These are phyloP conservation scores for Cercophora sp. DNA, from an alignment of 495 filamentous ascomycete genomes.

Conservation along the genomic window DNA sequence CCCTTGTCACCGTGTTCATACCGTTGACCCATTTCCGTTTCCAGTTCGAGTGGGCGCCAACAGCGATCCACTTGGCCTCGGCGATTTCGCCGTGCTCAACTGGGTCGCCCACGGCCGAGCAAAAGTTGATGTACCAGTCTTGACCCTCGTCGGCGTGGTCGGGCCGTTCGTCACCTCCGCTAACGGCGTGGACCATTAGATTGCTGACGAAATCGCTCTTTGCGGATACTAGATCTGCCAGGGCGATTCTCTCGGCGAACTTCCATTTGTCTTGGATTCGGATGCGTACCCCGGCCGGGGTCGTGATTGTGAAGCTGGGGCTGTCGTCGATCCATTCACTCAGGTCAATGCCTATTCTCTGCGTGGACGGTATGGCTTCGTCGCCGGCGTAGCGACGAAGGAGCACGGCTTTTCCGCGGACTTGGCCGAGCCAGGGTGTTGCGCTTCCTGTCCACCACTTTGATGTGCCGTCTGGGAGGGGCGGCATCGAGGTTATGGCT, in stretches of 20 bases:
- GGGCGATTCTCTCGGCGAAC: conserved; percentile 23
- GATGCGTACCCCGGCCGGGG: conserved; percentile 17
- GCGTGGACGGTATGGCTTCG: conserved; percentile 55
- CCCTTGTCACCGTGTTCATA: conserved; percentile 24
- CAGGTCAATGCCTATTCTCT: conserved; percentile 75
- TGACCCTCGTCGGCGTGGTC: no score
- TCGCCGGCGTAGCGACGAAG: conserved; percentile 72
- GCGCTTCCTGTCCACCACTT: conserved; percentile 71
- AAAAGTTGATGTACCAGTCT: conserved; percentile 32
- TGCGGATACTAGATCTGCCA: conserved; percentile 21
- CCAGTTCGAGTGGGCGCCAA: conserved; percentile 26
- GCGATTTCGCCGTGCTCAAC: conserved; percentile 29
- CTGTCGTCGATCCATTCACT: conserved; percentile 79
- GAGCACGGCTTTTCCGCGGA: conserved; percentile 75
- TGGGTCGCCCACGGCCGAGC: conserved; percentile 30
- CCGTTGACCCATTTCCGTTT: conserved; percentile 24
- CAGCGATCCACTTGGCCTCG: conserved; percentile 30
- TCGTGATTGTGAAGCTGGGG: conserved; percentile 44
- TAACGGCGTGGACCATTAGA: conserved; percentile 22
- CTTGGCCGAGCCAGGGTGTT: conserved; percentile 75
- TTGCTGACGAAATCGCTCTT: conserved; percentile 22
- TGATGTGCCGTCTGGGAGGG: conserved; percentile 44
- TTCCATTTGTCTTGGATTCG: conserved; percentile 32
- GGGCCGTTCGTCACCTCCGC: background rate
- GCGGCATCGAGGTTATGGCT: conserved; percentile 17